Evolutionary conservation across 805 yeast species (phyloP).

Genomic region (Kazachstania martiniae): DNA sequence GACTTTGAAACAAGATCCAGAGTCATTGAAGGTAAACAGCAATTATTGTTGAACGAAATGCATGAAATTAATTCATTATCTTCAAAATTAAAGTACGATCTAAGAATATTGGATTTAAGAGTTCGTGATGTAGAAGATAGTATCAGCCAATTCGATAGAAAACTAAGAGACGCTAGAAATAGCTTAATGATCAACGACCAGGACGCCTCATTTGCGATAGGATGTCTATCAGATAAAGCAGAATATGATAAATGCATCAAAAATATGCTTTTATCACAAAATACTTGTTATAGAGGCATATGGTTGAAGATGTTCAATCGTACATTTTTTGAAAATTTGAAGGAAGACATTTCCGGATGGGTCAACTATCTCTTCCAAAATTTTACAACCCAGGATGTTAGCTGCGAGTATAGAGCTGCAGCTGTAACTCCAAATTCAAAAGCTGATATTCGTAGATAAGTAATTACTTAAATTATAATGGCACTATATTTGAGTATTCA

Average conservation of each 20-base stretch:
- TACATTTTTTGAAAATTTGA: conserved; percentile 7
- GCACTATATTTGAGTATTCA: too few relatives aligned
- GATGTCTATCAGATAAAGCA: conserved; percentile 7
- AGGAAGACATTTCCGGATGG: conserved; percentile 12
- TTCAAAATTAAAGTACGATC: conserved; percentile 56
- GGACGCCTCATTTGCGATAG: conserved; percentile 4
- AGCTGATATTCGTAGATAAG: too few relatives aligned
- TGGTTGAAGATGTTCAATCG: conserved; percentile 8
- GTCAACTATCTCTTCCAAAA: conserved; percentile 9
- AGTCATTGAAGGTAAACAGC: conserved; percentile 19
- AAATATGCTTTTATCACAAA: conserved; percentile 8
- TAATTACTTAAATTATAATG: too few relatives aligned
- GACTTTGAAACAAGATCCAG: conserved; percentile 13
- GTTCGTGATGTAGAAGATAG: conserved; percentile 61
- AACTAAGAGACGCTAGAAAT: conserved; percentile 14
- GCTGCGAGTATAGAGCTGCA: too few relatives aligned
- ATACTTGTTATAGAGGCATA: conserved; percentile 13
- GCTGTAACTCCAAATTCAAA: too few relatives aligned
- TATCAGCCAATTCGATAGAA: conserved; percentile 33
- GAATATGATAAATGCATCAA: conserved; percentile 13
- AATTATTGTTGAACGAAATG: conserved; percentile 17
- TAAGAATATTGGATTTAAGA: conserved; percentile 46
- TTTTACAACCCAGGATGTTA: conserved; percentile 1
- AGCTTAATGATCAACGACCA: conserved; percentile 6
- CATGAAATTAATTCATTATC: conserved; percentile 31